Conservation (phyloP, 2,329 filamentous ascomycete species). For the Rhynchosporium secalis region DNA sequence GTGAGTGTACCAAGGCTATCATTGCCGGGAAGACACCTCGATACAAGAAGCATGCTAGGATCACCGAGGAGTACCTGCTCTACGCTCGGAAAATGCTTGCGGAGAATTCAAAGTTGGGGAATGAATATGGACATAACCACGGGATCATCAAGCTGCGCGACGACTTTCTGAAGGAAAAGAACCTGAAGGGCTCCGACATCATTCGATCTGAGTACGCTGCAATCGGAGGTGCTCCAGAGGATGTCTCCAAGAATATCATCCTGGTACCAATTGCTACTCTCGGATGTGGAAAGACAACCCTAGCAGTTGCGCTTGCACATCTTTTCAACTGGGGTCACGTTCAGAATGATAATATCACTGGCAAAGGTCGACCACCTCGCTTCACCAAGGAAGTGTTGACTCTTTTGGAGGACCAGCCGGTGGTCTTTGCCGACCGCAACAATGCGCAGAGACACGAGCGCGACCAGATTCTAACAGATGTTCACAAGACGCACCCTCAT, state of each 20-base stretch:
- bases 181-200: constrained; percentile 85
- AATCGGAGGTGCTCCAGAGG: constrained; percentile 49
- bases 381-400: constrained; percentile 74
- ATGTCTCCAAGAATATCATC: constrained; percentile 68
- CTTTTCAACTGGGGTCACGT: constrained; percentile 91
- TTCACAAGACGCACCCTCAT: constrained; percentile 60
- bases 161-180: constrained; percentile 80
- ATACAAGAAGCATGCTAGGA: constrained; percentile 82
- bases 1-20: constrained; percentile 90
- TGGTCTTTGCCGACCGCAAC: constrained; percentile 89
- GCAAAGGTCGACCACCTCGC: constrained; percentile 71
- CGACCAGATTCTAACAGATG: constrained; percentile 80
- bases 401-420: constrained; percentile 62
- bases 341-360: constrained; percentile 94
- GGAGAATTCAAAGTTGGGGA: constrained; percentile 64
- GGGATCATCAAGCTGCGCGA: constrained; percentile 91
- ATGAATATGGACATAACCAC: constrained; percentile 81
- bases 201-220: constrained; percentile 70
- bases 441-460: constrained; percentile 89
- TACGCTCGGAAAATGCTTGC: constrained; percentile 77
- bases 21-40: constrained; percentile 74
- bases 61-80: constrained; percentile 86
- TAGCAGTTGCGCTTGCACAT: constrained; percentile 77
- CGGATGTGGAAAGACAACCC: constrained; percentile 94
- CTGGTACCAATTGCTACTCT: constrained; percentile 92